phyloP scores from a whole-genome alignment of 129 eudicot genomes.

The Glebionis coronaria region DNA sequence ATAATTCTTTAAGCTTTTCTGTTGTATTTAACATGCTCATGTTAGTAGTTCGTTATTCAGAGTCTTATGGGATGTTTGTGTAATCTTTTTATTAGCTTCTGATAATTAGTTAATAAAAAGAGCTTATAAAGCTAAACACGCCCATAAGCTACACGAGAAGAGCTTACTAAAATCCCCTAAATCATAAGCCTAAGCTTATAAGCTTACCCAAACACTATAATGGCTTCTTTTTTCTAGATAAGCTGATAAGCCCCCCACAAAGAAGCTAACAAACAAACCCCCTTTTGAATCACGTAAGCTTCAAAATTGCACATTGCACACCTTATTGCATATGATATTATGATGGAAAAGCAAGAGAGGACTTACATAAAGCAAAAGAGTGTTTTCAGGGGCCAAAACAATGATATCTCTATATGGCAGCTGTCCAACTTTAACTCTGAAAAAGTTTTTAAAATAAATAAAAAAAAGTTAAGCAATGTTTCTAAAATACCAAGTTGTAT shows the following conservation, averaged over 20 bases:
- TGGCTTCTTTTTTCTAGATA: too few relatives aligned
- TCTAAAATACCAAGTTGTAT: conserved; percentile 8
- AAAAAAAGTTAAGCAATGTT: conserved; percentile 12
- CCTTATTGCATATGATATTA: neutral
- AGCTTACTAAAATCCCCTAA: too few relatives aligned
- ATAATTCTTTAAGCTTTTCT: neutral
- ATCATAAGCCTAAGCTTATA: too few relatives aligned
- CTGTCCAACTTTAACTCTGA: conserved; percentile 69
- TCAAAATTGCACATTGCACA: too few relatives aligned
- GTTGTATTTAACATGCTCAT: neutral
- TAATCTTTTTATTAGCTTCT: too few relatives aligned
- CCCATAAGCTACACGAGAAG: too few relatives aligned
- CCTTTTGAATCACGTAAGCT: too few relatives aligned
- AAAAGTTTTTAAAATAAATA: conserved; percentile 23
- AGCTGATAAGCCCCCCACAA: too few relatives aligned
- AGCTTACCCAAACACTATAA: too few relatives aligned
- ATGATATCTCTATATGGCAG: conserved; percentile 71
- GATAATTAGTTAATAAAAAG: too few relatives aligned
- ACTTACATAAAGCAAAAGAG: conserved; percentile 87
- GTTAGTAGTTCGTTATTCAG: conserved; percentile 6
- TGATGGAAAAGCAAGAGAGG: conserved; percentile 19
- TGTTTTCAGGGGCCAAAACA: conserved; percentile 68
- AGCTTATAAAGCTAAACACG: too few relatives aligned
- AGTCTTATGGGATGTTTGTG: neutral
- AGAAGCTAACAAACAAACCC: too few relatives aligned